These are phyloP conservation scores for Austroboletus novae-zelandiae DNA, from an alignment of 1,284 basidiomycete species.

Conservation along the genomic window DNA sequence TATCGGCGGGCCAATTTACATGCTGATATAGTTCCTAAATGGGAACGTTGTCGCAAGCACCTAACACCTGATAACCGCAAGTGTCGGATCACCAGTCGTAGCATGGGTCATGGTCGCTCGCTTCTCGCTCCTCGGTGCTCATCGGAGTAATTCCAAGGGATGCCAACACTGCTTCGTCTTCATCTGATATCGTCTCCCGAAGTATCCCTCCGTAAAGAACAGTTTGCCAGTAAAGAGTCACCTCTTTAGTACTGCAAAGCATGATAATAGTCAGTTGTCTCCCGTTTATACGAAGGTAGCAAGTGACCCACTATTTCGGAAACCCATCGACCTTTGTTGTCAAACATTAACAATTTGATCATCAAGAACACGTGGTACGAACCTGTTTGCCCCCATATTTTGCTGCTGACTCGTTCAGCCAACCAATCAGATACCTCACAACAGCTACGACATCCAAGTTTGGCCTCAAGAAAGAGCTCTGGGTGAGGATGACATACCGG, in stretches of 20 bases:
- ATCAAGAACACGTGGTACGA: not conserved
- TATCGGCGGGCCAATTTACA: too few relatives aligned
- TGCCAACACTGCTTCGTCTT: too few relatives aligned
- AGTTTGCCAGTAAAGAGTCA: not conserved
- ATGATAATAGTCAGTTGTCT: not conserved
- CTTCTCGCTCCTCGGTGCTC: too few relatives aligned
- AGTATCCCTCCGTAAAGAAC: too few relatives aligned
- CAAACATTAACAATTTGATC: too few relatives aligned
- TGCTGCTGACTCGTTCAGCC: slow-evolving; percentile 14
- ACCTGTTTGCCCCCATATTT: slow-evolving; percentile 18
- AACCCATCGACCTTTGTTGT: slow-evolving; percentile 1
- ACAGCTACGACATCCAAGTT: not conserved
- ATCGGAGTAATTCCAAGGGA: too few relatives aligned
- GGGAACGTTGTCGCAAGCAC: too few relatives aligned
- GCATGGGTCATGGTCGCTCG: too few relatives aligned
- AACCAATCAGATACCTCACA: not conserved
- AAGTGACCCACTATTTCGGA: slow-evolving; percentile 4
- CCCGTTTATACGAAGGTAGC: not conserved
- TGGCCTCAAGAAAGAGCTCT: not conserved
- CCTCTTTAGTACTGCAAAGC: not conserved
- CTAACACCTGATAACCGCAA: too few relatives aligned
- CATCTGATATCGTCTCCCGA: too few relatives aligned
- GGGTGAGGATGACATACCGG: slow-evolving; percentile 1
- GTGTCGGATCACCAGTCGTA: too few relatives aligned
- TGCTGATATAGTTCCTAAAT: too few relatives aligned